These are phyloP conservation scores for Cicer pinnatifidum DNA, from an alignment of 306 rosid species.

Conservation along the genomic window DNA sequence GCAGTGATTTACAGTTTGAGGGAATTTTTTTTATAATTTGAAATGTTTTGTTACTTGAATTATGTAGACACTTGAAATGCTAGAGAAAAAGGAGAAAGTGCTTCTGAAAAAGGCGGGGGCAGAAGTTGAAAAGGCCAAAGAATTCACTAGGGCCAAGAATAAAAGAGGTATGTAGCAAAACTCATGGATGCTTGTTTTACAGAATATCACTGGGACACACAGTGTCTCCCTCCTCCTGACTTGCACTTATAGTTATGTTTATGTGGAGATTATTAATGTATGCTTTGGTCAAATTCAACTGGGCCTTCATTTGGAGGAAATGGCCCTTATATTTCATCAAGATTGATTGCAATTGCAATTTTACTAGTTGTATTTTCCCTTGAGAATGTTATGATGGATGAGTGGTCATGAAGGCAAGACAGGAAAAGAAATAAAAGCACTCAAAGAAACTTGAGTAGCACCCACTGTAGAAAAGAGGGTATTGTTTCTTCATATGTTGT, in stretches of 20 bases:
- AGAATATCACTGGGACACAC: constrained; percentile 2
- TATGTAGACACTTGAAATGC: constrained; percentile 90
- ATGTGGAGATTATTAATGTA: constrained; percentile 11
- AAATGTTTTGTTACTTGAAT: constrained; percentile 34
- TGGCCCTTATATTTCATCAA: constrained; percentile 1
- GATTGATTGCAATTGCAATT: constrained; percentile 5
- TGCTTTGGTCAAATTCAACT: constrained; percentile 9
- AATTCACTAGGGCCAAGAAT: constrained; percentile 80
- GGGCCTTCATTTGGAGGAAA: neutral
- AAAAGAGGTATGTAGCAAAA: constrained; percentile 69
- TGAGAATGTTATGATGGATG: neutral
- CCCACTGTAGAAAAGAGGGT: neutral
- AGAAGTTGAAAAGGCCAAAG: constrained; percentile 93
- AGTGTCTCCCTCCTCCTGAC: neutral
- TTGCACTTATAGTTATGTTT: constrained; percentile 1
- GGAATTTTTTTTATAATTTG: neutral
- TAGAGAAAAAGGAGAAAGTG: constrained; percentile 94
- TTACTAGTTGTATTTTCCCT: neutral
- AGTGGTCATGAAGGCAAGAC: neutral
- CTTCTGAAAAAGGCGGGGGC: constrained; percentile 70
- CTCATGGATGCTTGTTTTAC: constrained; percentile 14
- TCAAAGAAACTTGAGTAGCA: neutral
- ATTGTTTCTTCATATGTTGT: neutral
- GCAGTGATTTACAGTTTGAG: constrained; percentile 23
- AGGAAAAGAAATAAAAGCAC: neutral